These are phyloP conservation scores for Bassia scoparia DNA, from an alignment of 148 eudicot species.

Conservation along the genomic window DNA sequence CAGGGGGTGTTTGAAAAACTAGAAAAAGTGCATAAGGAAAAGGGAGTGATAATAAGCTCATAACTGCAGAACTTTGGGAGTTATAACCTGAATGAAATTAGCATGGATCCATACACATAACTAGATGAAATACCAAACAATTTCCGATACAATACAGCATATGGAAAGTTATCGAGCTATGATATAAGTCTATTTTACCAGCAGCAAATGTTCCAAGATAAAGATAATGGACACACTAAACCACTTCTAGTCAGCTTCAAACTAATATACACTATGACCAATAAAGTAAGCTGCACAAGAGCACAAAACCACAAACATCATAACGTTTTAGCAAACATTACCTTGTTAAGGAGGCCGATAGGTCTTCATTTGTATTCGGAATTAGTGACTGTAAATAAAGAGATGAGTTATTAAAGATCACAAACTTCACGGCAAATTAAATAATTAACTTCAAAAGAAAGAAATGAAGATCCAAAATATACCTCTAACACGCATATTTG, in stretches of 20 bases:
- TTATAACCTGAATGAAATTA: background rate
- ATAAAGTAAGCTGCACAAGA: background rate
- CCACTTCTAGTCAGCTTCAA: too few relatives aligned
- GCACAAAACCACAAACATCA: background rate
- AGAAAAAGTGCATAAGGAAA: background rate
- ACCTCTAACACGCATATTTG: conserved; percentile 98
- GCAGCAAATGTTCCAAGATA: background rate
- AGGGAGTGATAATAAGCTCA: background rate
- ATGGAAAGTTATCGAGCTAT: background rate
- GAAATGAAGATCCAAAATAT: conserved; percentile 21
- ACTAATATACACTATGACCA: background rate
- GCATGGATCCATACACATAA: background rate
- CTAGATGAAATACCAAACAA: background rate
- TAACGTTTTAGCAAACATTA: conserved; percentile 20
- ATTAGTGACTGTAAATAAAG: conserved; percentile 45
- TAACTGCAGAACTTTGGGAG: background rate
- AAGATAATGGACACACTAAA: background rate
- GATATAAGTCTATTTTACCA: background rate
- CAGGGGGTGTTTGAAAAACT: background rate
- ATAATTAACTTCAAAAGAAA: background rate
- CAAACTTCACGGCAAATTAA: too few relatives aligned
- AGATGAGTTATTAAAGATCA: conserved; percentile 11
- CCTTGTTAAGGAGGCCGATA: conserved; percentile 40
- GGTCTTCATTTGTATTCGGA: conserved; percentile 26
- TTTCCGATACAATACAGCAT: background rate